These are phyloP conservation scores for Triticum dicoccoides DNA, from an alignment of 176 grass and related monocot genomes.

Conservation along the genomic window DNA sequence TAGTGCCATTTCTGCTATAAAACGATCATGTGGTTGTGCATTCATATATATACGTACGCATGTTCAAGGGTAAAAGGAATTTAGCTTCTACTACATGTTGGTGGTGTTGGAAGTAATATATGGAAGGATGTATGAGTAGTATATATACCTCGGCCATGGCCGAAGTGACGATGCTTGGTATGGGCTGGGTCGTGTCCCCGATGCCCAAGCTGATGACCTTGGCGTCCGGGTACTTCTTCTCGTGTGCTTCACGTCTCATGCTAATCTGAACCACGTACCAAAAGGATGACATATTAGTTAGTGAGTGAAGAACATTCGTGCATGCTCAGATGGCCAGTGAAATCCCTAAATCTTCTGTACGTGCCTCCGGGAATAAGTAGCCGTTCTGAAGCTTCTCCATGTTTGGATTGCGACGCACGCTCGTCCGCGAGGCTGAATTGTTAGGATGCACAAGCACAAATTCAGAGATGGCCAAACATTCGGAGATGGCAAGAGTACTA, in stretches of 20 bases:
- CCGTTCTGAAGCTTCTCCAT: conserved; percentile 87
- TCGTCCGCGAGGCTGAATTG: conserved; percentile 46
- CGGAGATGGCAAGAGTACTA: background rate
- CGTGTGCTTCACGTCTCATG: conserved; percentile 55
- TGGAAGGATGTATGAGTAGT: background rate
- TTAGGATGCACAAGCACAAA: conserved; percentile 5
- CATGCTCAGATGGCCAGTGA: background rate
- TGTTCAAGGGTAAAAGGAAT: background rate
- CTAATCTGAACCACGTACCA: conserved; percentile 49
- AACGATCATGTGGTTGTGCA: background rate
- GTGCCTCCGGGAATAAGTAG: conserved; percentile 92
- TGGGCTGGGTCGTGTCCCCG: conserved; percentile 90
- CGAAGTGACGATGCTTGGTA: conserved; percentile 72
- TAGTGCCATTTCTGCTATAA: background rate
- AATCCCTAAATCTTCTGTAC: background rate
- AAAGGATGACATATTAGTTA: background rate
- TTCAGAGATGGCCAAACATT: background rate
- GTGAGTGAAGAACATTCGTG: background rate
- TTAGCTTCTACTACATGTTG: no score
- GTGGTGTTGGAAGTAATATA: no score
- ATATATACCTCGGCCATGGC: conserved; percentile 75
- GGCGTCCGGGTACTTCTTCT: conserved; percentile 83
- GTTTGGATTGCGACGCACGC: conserved; percentile 75
- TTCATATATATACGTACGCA: background rate
- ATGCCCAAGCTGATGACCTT: conserved; percentile 89